Conservation (phyloP, 1,284 basidiomycete species). For the Puccinia horiana region DNA sequence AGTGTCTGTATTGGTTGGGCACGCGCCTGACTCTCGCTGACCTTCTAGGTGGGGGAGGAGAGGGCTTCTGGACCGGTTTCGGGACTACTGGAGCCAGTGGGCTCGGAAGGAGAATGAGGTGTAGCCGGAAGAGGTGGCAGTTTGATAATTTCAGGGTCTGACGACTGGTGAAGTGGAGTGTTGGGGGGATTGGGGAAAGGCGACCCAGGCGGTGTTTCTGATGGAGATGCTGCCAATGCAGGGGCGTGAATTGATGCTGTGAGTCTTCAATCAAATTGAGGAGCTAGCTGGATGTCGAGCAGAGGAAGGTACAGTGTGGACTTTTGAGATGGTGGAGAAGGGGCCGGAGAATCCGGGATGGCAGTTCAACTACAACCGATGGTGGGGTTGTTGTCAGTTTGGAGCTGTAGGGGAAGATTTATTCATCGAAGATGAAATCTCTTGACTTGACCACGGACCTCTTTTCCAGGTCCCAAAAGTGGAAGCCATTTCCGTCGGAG, state of each 20-base stretch:
- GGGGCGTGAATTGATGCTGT: background rate
- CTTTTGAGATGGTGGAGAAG: background rate
- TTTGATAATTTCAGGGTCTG: too few relatives aligned
- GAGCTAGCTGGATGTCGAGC: background rate
- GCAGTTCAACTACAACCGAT: background rate
- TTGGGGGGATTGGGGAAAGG: too few relatives aligned
- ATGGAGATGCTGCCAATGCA: too few relatives aligned
- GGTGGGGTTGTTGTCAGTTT: background rate
- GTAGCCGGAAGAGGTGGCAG: too few relatives aligned
- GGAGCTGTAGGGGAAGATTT: background rate
- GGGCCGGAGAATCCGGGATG: background rate
- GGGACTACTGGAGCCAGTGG: too few relatives aligned
- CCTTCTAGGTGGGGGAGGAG: background rate
- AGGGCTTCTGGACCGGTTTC: background rate
- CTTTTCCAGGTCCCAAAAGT: background rate
- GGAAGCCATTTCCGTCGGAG: background rate
- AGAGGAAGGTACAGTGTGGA: background rate
- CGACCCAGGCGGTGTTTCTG: too few relatives aligned
- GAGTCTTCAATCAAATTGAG: background rate
- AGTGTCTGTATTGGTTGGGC: background rate
- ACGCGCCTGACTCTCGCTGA: background rate
- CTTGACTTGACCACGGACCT: background rate
- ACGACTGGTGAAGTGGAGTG: too few relatives aligned
- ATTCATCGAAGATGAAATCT: background rate
- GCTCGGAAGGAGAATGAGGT: too few relatives aligned